These are phyloP conservation scores for Yamadazyma blattariae DNA, from an alignment of 1,139 yeast species.

Conservation along the genomic window DNA sequence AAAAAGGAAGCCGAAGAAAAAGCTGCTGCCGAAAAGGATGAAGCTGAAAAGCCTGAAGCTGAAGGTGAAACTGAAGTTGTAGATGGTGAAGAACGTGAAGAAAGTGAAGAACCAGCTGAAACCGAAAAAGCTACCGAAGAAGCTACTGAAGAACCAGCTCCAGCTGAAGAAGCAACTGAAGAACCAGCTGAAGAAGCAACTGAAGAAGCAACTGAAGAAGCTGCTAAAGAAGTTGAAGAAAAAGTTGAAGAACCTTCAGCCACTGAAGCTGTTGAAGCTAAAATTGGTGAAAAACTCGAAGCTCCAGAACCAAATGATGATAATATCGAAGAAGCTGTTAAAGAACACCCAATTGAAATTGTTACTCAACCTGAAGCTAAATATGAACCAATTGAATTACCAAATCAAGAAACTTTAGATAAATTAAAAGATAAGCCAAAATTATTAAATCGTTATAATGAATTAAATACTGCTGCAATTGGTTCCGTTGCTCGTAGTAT, in stretches of 20 bases:
- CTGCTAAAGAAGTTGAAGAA: constrained; percentile 8
- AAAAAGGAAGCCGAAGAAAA: constrained; percentile 14
- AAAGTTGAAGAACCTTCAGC: constrained; percentile 4
- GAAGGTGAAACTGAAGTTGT: constrained; percentile 2
- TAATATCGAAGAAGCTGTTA: constrained; percentile 21
- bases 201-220: constrained; percentile 6
- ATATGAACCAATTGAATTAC: constrained; percentile 31
- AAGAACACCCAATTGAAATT: constrained; percentile 33
- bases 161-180: constrained; percentile 8
- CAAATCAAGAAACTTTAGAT: constrained; percentile 41
- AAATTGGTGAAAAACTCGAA: constrained; percentile 5
- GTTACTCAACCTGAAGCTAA: constrained; percentile 31
- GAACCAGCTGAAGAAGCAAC: constrained; percentile 4
- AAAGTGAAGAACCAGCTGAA: constrained; percentile 7
- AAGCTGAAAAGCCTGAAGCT: constrained; percentile 6
- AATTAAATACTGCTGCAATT: constrained; percentile 47
- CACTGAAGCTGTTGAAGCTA: constrained; percentile 7
- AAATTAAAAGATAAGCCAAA: constrained; percentile 47
- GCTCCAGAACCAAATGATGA: constrained; percentile 18
- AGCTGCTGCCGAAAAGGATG: constrained; percentile 18
- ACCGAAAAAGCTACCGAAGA: constrained; percentile 8
- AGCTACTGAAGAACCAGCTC: constrained; percentile 6
- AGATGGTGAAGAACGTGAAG: constrained; percentile 1
- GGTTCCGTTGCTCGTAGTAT: constrained; percentile 43
- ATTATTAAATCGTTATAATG: constrained; percentile 46